phyloP scores from a whole-genome alignment of 176 grass and related monocot genomes.

The Aegilops umbellulata region DNA sequence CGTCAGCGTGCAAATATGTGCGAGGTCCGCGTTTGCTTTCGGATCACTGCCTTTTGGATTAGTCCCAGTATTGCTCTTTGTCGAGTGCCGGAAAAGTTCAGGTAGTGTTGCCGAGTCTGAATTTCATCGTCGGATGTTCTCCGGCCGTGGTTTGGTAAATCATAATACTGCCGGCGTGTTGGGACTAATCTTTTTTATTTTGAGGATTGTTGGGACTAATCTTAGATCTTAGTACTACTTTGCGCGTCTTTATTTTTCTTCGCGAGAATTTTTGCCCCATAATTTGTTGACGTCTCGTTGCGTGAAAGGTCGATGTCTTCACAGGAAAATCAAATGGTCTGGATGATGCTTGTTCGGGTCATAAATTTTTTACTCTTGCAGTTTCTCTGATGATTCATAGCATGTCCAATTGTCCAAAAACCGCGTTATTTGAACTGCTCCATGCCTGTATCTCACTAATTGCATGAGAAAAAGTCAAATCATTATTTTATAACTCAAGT shows the following conservation, averaged over 20 bases:
- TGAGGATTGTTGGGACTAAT: too few species aligned
- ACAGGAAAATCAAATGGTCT: too few species aligned
- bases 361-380: not conserved
- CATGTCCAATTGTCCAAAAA: not conserved
- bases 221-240: not conserved
- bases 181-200: too few species aligned
- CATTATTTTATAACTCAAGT: not conserved
- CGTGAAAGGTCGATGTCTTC: not conserved
- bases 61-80: not conserved
- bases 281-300: not conserved
- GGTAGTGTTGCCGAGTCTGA: not conserved
- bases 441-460: not conserved
- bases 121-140: too few species aligned
- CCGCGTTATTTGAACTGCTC: not conserved
- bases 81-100: not conserved
- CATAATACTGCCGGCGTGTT: too few species aligned
- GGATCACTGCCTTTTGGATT: not conserved
- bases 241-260: not conserved
- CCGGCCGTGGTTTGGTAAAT: too few species aligned
- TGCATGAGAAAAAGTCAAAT: not conserved
- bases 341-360: constrained; percentile 8
- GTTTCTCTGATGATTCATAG: not conserved
- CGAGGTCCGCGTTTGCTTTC: not conserved
- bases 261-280: too few species aligned
- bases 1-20: not conserved